Percentiles rank a stretch among this genome's conserved stretches.
These are phyloP conservation scores for Sclerotinia spermophila DNA, from an alignment of 2,329 filamentous ascomycete genomes.

Conservation along the genomic window DNA sequence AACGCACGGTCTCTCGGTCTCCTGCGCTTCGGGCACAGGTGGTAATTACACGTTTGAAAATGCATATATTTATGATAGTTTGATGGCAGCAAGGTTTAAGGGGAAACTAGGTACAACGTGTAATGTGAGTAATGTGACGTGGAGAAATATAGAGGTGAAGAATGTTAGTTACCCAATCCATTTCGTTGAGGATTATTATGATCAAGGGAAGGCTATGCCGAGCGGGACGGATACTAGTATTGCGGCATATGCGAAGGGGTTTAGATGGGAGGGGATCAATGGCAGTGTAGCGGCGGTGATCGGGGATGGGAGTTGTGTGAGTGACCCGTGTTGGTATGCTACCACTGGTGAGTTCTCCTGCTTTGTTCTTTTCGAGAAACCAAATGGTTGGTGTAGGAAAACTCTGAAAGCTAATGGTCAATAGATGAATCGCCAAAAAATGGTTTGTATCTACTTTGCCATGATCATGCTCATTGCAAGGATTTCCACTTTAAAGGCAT, in stretches of 20 bases:
- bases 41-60: slow-evolving; percentile 14
- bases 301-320: slow-evolving; percentile 10
- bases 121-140: slow-evolving; percentile 4
- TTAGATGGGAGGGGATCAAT: not conserved
- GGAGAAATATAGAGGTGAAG: slow-evolving; percentile 9
- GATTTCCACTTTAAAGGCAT: slow-evolving; percentile 6
- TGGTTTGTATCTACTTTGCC: slow-evolving; percentile 7
- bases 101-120: not conserved
- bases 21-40: not conserved
- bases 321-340: slow-evolving; percentile 7
- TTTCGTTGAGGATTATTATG: slow-evolving; percentile 13
- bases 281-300: not conserved
- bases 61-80: slow-evolving; percentile 7
- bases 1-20: slow-evolving; percentile 11
- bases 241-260: not conserved
- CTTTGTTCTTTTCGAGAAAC: not conserved
- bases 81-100: slow-evolving; percentile 14
- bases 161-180: slow-evolving; percentile 13
- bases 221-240: not conserved
- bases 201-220: not conserved
- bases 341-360: slow-evolving; percentile 2
- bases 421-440: slow-evolving; percentile 12
- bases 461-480: slow-evolving; percentile 9
- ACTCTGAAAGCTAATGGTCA: not conserved
- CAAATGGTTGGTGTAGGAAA: not conserved